A percentile compares a stretch with the other conserved stretches of the same genome.
Evolutionary conservation across 805 yeast species (phyloP).

Genomic region (Isabelozyma gotoi): DNA sequence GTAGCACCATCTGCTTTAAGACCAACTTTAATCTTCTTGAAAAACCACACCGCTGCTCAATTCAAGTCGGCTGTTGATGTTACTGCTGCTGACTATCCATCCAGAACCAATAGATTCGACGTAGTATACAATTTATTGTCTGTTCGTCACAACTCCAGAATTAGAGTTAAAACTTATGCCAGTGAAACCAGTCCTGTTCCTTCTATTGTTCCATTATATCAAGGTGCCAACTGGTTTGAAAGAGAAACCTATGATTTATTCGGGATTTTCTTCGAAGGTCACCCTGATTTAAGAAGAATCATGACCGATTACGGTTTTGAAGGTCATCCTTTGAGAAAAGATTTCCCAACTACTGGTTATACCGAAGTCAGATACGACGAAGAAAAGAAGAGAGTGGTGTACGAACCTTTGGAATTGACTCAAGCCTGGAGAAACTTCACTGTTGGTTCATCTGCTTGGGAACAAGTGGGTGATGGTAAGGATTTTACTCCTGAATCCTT

Average conservation of each 20-base stretch:
- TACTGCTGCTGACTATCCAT: slow-evolving; percentile 85
- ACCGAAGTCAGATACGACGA: slow-evolving; percentile 89
- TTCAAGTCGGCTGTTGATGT: slow-evolving; percentile 77
- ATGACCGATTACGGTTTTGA: slow-evolving; percentile 91
- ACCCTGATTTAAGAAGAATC: slow-evolving; percentile 86
- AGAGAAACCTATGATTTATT: slow-evolving; percentile 86
- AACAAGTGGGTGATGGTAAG: slow-evolving; percentile 84
- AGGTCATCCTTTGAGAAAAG: slow-evolving; percentile 89
- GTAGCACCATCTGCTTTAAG: slow-evolving; percentile 73
- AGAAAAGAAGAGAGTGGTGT: slow-evolving; percentile 85
- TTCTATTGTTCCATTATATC: slow-evolving; percentile 64
- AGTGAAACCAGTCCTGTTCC: slow-evolving; percentile 83
- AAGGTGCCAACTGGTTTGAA: slow-evolving; percentile 89
- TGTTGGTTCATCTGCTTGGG: slow-evolving; percentile 89
- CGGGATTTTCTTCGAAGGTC: slow-evolving; percentile 85
- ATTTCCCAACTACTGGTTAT: slow-evolving; percentile 90
- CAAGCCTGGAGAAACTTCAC: slow-evolving; percentile 91
- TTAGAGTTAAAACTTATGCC: slow-evolving; percentile 86
- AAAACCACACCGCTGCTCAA: slow-evolving; percentile 78
- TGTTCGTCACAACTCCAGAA: slow-evolving; percentile 80
- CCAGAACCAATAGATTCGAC: slow-evolving; percentile 81
- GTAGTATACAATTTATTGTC: slow-evolving; percentile 82
- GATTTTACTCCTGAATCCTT: slow-evolving; percentile 80
- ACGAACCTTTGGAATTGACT: slow-evolving; percentile 86
- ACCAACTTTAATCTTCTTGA: slow-evolving; percentile 69